Base-by-base conservation (phyloP, 371 early-diverging fungal genomes). In the Mortierella polycephala region DNA sequence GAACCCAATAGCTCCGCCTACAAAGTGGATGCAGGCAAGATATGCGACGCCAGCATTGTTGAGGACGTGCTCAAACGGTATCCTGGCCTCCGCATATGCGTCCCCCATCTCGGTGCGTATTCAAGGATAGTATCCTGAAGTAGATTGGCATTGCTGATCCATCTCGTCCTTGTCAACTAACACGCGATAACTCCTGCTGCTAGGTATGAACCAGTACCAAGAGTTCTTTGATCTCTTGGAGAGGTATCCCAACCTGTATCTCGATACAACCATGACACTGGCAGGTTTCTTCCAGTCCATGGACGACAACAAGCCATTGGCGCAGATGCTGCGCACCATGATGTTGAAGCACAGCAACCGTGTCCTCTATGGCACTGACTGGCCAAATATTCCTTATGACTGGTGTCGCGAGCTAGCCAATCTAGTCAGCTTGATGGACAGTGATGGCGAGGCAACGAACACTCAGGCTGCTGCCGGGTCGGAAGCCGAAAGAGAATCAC, bases 351-450 rank as follows among this genome's bases (percentile, higher is more conserved):
- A 72, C 56, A 65, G 60, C 44, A 66, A 80, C 42, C 72, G 81
- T 7, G 64, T 82, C 61, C 50, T 82, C n/a, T 82, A 80, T 30
- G 83, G 83, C 5, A 69, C 83, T 0, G 83, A 82, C 45, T 82
- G 74, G 71, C 83, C 83, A 49, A 80, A 82, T 14, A 75, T 82
- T 18, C 75, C 75, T 2, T 75, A 82, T 20, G 68, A 71, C 23
- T 82, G 83, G 83, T 67, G 75, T 49, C 70, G 71, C 14, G 83
- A 82, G 57, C 60, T 81, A 16, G 74, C 70, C 37, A 77, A 79
- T 16, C 50, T 82, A 45, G 49, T 72, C 49, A 62, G 76, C 44
- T 10, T 76, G 21, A 44, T 76, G 39, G 81, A 74, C 44, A 67
- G 75, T 0, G 70, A 74, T 62, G 67, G 68, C 0, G 74, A 64